Conservation (phyloP, 768 basidiomycete genomes). For the Pholiota molesta region DNA sequence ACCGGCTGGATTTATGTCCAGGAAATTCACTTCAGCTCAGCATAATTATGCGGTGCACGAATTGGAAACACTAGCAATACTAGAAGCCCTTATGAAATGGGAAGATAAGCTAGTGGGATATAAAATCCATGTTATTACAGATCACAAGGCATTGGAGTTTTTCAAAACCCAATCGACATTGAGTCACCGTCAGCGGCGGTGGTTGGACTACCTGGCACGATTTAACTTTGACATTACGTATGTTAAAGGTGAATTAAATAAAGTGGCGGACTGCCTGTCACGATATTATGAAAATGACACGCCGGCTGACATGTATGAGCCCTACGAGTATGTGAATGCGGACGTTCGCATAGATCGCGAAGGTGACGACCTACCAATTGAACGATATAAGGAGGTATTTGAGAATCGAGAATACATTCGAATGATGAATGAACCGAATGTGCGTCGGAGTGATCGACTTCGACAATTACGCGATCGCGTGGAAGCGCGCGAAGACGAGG, state of each 20-base stretch:
- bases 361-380: slow-evolving; percentile 21
- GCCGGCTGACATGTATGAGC: slow-evolving; percentile 9
- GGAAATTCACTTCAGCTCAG: slow-evolving; percentile 34
- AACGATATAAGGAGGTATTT: slow-evolving; percentile 17
- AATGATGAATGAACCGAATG: too few relatives aligned
- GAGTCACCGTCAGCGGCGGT: background rate
- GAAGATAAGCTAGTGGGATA: too few relatives aligned
- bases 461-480: too few relatives aligned
- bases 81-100: slow-evolving; percentile 28
- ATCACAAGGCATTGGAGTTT: too few relatives aligned
- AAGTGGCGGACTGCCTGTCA: slow-evolving; percentile 18
- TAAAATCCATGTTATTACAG: background rate
- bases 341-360: slow-evolving; percentile 23
- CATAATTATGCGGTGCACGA: too few relatives aligned
- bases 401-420: too few relatives aligned
- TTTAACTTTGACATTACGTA: slow-evolving; percentile 1
- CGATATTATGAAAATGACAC: slow-evolving; percentile 29
- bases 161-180: background rate
- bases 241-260: too few relatives aligned
- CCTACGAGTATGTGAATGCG: slow-evolving; percentile 23
- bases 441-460: too few relatives aligned
- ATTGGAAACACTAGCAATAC: slow-evolving; percentile 39
- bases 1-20: slow-evolving; percentile 36
- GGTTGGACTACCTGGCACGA: background rate
- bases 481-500: too few relatives aligned